A percentile compares a stretch with the other conserved stretches of the same genome.
Conservation (phyloP, 345 rosid genomes). For the Carallia brachiata region DNA sequence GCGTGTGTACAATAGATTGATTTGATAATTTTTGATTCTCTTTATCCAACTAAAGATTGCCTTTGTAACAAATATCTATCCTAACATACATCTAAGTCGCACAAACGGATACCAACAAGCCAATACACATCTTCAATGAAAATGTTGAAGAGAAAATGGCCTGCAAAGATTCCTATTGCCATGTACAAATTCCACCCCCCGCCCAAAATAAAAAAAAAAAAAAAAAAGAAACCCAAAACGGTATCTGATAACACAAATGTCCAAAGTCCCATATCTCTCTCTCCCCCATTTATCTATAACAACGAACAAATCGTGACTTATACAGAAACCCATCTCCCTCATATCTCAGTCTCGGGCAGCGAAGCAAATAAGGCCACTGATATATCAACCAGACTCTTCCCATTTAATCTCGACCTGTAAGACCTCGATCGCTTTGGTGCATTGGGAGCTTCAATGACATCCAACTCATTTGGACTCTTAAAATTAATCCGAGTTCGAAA, state of each 20-base stretch:
- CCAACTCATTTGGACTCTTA: constrained; percentile 26
- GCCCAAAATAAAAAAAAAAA: no score
- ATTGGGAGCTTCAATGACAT: constrained; percentile 57
- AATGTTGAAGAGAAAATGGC: constrained; percentile 18
- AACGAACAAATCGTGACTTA: constrained; percentile 5
- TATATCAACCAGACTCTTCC: constrained; percentile 44
- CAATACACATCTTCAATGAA: constrained; percentile 22
- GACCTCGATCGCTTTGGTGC: constrained; percentile 48
- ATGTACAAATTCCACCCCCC: background rate
- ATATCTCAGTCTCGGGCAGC: constrained; percentile 12
- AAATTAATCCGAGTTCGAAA: constrained; percentile 39
- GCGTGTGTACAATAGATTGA: constrained; percentile 1
- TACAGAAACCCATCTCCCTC: constrained; percentile 7
- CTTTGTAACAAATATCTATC: constrained; percentile 12
- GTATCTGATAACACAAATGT: background rate
- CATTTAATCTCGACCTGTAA: constrained; percentile 28
- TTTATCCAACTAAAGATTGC: constrained; percentile 17
- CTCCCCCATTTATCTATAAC: constrained; percentile 12
- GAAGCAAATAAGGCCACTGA: constrained; percentile 55
- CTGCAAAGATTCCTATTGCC: constrained; percentile 15
- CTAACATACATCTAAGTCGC: background rate
- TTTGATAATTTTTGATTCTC: background rate
- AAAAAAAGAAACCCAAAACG: constrained; percentile 2
- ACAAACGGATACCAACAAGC: constrained; percentile 26
- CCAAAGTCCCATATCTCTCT: background rate